Percentiles rank a stretch among this genome's conserved stretches.
phyloP scores from a whole-genome alignment of 495 filamentous ascomycete species.

The Penicillium riverlandense region DNA sequence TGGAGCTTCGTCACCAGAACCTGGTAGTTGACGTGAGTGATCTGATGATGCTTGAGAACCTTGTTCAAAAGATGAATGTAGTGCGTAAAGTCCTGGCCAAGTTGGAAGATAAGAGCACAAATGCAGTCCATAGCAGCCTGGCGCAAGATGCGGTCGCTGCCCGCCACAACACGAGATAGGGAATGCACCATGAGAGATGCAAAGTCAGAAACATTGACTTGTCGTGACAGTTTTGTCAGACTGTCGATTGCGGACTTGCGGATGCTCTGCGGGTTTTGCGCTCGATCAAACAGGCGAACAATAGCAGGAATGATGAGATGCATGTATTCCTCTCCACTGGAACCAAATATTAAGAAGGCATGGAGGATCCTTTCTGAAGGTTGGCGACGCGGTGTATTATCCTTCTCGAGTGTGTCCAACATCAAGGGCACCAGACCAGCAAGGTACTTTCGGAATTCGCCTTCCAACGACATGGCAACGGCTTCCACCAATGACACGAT shows the following conservation, averaged over 20 bases:
- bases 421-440: constrained; percentile 83
- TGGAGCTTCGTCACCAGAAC: constrained; percentile 84
- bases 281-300: constrained; percentile 82
- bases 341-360: constrained; percentile 92
- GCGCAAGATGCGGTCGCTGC: constrained; percentile 62
- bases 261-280: constrained; percentile 65
- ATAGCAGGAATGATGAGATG: constrained; percentile 97
- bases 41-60: constrained; percentile 53
- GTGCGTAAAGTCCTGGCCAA: constrained; percentile 89
- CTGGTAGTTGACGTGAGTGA: constrained; percentile 82
- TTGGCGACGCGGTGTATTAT: constrained; percentile 59
- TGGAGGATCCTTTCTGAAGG: constrained; percentile 89
- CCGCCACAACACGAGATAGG: constrained; percentile 68
- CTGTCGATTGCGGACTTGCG: constrained; percentile 91
- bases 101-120: constrained; percentile 89
- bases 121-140: constrained; percentile 90
- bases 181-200: constrained; percentile 92
- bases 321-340: constrained; percentile 97
- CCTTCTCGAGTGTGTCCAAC: constrained; percentile 86
- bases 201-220: constrained; percentile 97
- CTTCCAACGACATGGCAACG: constrained; percentile 85
- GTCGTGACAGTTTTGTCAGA: constrained; percentile 84
- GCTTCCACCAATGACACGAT: constrained; percentile 88
- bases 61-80: constrained; percentile 91
- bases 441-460: constrained; percentile 94